These are phyloP conservation scores for Diaporthe vexans DNA, from an alignment of 2,329 filamentous ascomycete genomes.

Conservation along the genomic window DNA sequence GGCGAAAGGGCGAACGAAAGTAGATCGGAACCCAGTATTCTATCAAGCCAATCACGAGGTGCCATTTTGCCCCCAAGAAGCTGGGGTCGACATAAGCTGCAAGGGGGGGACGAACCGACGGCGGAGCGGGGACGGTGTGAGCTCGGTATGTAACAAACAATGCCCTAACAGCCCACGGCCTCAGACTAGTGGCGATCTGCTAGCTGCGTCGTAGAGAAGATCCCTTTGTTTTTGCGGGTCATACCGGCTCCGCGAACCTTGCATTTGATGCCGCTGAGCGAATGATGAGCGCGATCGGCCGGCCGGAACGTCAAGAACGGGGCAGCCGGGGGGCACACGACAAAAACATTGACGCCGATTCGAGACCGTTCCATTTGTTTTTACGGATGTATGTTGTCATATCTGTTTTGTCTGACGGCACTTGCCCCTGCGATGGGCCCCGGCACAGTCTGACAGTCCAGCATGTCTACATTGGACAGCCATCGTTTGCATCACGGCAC, in stretches of 20 bases:
- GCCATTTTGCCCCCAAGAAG: conserved; percentile 34
- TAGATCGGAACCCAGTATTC: conserved; percentile 46
- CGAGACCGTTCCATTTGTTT: neutral
- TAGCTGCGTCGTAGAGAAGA: neutral
- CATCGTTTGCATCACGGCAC: neutral
- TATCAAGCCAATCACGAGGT: conserved; percentile 31
- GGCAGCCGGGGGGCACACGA: neutral
- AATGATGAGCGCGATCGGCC: conserved; percentile 37
- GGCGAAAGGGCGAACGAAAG: conserved; percentile 44
- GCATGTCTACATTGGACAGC: too few relatives aligned
- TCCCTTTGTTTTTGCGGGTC: conserved; percentile 29
- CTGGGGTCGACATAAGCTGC: conserved; percentile 22
- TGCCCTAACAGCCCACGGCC: neutral
- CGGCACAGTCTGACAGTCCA: neutral
- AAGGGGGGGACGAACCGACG: conserved; percentile 19
- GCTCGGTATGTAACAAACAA: neutral
- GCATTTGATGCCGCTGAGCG: conserved; percentile 18
- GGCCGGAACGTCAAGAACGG: conserved; percentile 17
- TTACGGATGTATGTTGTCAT: conserved; percentile 11
- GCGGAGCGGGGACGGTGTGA: conserved; percentile 29
- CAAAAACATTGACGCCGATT: conserved; percentile 9
- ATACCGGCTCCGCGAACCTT: conserved; percentile 28
- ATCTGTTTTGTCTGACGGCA: neutral
- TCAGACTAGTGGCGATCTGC: too few relatives aligned
- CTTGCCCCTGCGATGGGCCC: neutral